Base-by-base conservation (phyloP, 2,329 filamentous ascomycete species). In the Verticillium nonalfalfae region DNA sequence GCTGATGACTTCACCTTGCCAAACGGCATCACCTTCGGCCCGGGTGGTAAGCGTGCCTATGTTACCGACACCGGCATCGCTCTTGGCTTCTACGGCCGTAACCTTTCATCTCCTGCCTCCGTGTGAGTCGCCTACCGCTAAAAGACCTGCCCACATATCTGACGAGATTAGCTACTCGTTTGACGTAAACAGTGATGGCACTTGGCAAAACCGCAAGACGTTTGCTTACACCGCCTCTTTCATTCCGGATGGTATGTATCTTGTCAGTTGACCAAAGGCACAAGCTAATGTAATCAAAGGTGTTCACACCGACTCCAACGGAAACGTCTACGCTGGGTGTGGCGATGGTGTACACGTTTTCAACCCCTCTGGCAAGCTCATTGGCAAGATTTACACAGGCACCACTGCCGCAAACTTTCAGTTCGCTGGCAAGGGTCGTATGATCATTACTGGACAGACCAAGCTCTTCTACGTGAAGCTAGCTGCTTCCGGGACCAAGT, bases 1-100 rank as follows among this genome's bases (percentile, higher is more conserved):
- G 85, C 85, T 0, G 85, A 88, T 66, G 83, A 78, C 0, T 84
- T 88, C 60, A 75, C 68, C 0, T 73, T 79, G 38, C 82, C 82
- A 0, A 88, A 88, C 63, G 85, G 85, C 7, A 71, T 87, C 50
- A 78, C 77, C 1, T 87, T 87, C 67, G 82, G 81, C 0, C 84
- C 83, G 0, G 78, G 81, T 62, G 81, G 83, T 21, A 69, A 70
- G 7, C 73, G 78, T 26, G 73, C 81, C 1, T 88, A 88, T 61
- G 72, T 87, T 3, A 80, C 83, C 9, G 85, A 88, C 66, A 85
- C 81, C 0, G 85, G 85, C 1, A 74, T 76, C n/a, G 72, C 73
- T 7, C 75, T 73, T n/a, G 77, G 69, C 0, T 74, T 78, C n/a
- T 75, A 72, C 58, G 80, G 81, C 13, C 66, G 68, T 35, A 78